Percentiles rank a stretch among this genome's conserved stretches.
Conservation (phyloP, 176 grass and related monocot genomes). For the Pontederia crassipes region DNA sequence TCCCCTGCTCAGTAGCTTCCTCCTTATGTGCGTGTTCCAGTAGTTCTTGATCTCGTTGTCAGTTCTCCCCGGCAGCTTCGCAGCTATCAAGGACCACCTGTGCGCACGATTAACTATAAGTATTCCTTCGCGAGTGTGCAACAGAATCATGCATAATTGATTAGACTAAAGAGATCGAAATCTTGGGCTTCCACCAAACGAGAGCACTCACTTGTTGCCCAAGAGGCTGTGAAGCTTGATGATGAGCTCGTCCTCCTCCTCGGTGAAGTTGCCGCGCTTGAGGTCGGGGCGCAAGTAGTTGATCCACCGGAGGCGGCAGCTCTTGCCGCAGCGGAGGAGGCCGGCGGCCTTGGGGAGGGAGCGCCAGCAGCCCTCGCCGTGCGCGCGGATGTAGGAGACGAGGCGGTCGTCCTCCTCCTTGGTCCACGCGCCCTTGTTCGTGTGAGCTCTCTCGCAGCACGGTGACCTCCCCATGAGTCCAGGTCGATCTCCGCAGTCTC, state of each 20-base stretch:
- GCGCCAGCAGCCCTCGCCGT: slow-evolving; percentile 7
- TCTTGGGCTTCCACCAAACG: not conserved
- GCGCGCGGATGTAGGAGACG: slow-evolving; percentile 2
- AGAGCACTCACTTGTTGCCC: slow-evolving; percentile 61
- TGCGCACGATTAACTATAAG: not conserved
- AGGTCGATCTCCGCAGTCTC: too few species aligned
- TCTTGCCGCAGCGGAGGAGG: slow-evolving; percentile 86
- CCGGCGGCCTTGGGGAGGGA: slow-evolving; percentile 28
- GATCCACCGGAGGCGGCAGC: slow-evolving; percentile 97
- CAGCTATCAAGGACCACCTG: slow-evolving; percentile 96
- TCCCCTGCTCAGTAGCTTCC: slow-evolving; percentile 68
- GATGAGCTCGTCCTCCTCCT: slow-evolving; percentile 94
- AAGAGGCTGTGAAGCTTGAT: slow-evolving; percentile 98
- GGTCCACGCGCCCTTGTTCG: slow-evolving; percentile 6
- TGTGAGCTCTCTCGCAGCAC: slow-evolving; percentile 9
- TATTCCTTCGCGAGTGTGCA: too few species aligned
- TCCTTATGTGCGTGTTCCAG: slow-evolving; percentile 43
- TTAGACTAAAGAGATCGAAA: too few species aligned
- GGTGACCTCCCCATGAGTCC: slow-evolving; percentile 5
- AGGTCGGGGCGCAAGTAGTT: slow-evolving; percentile 99
- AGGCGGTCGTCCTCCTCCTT: slow-evolving; percentile 10
- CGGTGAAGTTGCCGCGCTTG: slow-evolving; percentile 94
- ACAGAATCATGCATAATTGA: too few species aligned
- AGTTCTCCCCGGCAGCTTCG: slow-evolving; percentile 57
- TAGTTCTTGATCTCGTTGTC: too few species aligned